Base-by-base conservation (phyloP, 306 rosid genomes). In the Cucumis hystrix region DNA sequence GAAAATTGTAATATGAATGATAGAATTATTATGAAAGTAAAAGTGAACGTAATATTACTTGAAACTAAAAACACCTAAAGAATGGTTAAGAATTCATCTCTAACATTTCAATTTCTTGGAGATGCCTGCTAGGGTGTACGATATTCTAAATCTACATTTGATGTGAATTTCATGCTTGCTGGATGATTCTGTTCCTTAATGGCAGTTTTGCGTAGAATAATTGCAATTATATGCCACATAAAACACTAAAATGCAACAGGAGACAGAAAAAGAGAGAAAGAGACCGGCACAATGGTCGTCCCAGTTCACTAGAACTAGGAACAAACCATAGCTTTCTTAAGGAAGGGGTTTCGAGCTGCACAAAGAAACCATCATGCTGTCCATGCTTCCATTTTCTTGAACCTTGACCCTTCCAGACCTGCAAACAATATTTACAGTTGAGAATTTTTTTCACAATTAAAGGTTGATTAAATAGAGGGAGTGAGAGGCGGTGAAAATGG, bases 401-500 rank as follows among this genome's bases (percentile, higher is more conserved):
- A 78, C 99, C 99, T 84, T 92, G 98, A 49, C 99, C 99, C 84
- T 92, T 96, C 99, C 99, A 96, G 64, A 96, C 96, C 99, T 96
- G 88, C 77, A 82, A 79, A 72, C 14, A 49, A 28, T 28, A 16
- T 5, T 51, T 51, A 28, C 8, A 5, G 6, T 28, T 72, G 43
- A 72, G 43, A 72, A 8, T 30, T 15, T 51, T 33, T 25, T 71
- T 20, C 41, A 25, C 25, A 23, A 69, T 5, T 23, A 64, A 35
- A 64, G 1, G 23, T 64, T 35, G 71, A 10, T 64, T 37, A 17
- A 37, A 64, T 8, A 64, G 16, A 65, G 71, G 71, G 15, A 66
- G 52, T 37, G 15, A 66, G 51, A 10, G 17, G 52, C 8, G 28
- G 11, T 66, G 52, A 39, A 66, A 23, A 8, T 66, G 41, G 51